A percentile compares a stretch with the other conserved stretches of the same genome.
phyloP scores from a whole-genome alignment of 495 filamentous ascomycete species.

The Hypoxylon perforatum region DNA sequence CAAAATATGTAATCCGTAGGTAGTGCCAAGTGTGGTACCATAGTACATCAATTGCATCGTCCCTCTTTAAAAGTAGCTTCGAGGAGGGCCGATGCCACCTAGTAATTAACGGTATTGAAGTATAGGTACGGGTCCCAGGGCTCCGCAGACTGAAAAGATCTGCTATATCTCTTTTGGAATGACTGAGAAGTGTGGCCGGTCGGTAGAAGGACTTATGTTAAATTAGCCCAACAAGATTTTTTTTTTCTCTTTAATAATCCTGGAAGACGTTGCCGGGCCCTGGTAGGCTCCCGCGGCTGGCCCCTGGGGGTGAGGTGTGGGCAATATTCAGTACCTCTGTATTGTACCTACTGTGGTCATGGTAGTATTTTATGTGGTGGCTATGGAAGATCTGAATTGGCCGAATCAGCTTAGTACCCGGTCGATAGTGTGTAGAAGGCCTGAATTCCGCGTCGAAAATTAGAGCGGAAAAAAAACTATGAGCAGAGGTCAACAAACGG shows the following conservation, averaged over 20 bases:
- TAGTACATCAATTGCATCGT: conserved; percentile 45
- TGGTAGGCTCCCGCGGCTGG: conserved; percentile 36
- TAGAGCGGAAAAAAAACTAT: conserved; percentile 12
- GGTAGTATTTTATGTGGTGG: conserved; percentile 26
- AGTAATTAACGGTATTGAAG: conserved; percentile 40
- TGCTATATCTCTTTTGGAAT: conserved; percentile 23
- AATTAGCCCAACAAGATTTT: conserved; percentile 34
- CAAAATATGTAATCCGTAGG: conserved; percentile 40
- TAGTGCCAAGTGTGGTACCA: conserved; percentile 43
- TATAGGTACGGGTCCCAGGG: conserved; percentile 39
- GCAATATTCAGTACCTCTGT: conserved; percentile 32
- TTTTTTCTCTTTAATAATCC: conserved; percentile 18
- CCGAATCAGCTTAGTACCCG: conserved; percentile 37
- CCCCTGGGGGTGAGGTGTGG: conserved; percentile 29
- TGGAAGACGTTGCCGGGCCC: conserved; percentile 24
- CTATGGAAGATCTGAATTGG: conserved; percentile 41
- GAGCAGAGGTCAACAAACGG: conserved; percentile 25
- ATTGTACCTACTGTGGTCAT: conserved; percentile 17
- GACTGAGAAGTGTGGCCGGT: conserved; percentile 25
- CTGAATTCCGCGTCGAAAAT: conserved; percentile 4
- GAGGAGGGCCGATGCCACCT: conserved; percentile 44
- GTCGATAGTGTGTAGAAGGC: conserved; percentile 16
- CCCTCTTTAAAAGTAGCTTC: conserved; percentile 43
- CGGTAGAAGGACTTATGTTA: conserved; percentile 35
- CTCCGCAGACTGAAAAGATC: conserved; percentile 42